phyloP scores from a whole-genome alignment of 768 basidiomycete species.

The Leccinum obscurum region DNA sequence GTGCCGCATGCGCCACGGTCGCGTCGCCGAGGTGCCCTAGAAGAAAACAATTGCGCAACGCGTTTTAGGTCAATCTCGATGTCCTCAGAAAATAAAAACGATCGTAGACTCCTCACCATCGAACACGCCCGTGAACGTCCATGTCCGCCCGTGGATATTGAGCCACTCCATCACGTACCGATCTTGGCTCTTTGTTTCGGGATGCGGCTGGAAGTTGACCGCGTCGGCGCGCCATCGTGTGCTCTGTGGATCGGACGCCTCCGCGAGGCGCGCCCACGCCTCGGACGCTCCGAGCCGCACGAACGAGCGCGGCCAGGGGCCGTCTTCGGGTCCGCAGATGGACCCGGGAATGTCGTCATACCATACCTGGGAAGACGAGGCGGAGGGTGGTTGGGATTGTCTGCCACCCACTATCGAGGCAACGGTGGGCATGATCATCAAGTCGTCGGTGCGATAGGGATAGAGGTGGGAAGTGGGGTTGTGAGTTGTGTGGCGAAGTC shows the following conservation, averaged over 20 bases:
- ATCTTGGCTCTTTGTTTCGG: slow-evolving; percentile 56
- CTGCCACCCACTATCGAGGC: slow-evolving; percentile 14
- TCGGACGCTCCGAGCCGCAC: slow-evolving; percentile 49
- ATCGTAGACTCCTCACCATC: slow-evolving; percentile 49
- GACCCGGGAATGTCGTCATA: slow-evolving; percentile 63
- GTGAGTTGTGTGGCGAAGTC: slow-evolving; percentile 8
- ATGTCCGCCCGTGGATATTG: slow-evolving; percentile 53
- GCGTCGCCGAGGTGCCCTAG: slow-evolving; percentile 65
- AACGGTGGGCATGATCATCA: slow-evolving; percentile 20
- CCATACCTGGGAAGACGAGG: slow-evolving; percentile 43
- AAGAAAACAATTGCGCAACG: not conserved
- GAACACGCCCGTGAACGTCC: slow-evolving; percentile 71
- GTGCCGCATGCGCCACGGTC: slow-evolving; percentile 67
- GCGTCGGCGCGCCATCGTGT: slow-evolving; percentile 50
- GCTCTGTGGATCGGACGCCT: slow-evolving; percentile 52
- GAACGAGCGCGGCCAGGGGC: slow-evolving; percentile 63
- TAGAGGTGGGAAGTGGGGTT: not conserved
- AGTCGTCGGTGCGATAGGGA: slow-evolving; percentile 4
- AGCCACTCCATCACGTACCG: slow-evolving; percentile 60
- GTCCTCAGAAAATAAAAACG: not conserved
- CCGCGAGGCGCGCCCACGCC: slow-evolving; percentile 52
- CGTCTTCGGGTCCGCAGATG: slow-evolving; percentile 62
- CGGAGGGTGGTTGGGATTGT: slow-evolving; percentile 19
- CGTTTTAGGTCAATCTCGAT: slow-evolving; percentile 1
- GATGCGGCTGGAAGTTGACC: slow-evolving; percentile 68